Evolutionary conservation across 108 stramenopile species (phyloP), one percentile per base, ranked within the genome.

Genomic region (Chaetoceros tenuissimus): DNA sequence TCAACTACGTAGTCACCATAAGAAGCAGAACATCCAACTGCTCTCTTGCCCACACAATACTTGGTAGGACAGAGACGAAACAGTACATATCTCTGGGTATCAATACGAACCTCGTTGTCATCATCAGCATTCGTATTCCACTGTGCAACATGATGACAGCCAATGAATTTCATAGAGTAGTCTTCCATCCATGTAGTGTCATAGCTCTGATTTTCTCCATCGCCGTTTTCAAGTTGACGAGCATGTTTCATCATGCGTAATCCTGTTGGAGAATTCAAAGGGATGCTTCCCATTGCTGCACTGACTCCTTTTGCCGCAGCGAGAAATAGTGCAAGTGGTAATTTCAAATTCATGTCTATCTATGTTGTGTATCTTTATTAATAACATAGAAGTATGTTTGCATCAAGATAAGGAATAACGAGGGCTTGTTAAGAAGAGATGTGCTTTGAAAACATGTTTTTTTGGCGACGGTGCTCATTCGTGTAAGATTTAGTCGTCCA

Each of bases 1-100:
- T 83, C 85, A 27, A 91, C 79, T 23, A 87, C 73, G 62, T 91
- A 91, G 57, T 91, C 89, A 49, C 89, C 89, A 59, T 83, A 87
- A 48, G 67, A 51, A 7, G 63, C 34, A 30, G 64, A 67, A 71
- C 89, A 91, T 28, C 89, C 89, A 10, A 63, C 53, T 46, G 71
- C 51, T 43, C 58, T 64, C 53, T 61, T 58, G 54, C 67, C 59
- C 21, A 27, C 24, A 61, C 89, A 91, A 51, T 60, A 55, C 57
- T 67, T 61, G 28, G 72, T 18, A n/a, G 85, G 89, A 62, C 89
- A 91, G 26, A 91, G 74, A 22, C 89, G 89, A 78, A 85, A 91
- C 31, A 85, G 83, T 5, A 87, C 85, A 19, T 87, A 69, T 45
- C 81, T 77, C 66, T 85, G 82, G 68, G 81, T 83, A 66, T 64